Evolutionary conservation across 495 filamentous ascomycete genomes (phyloP).

Genomic region (Hypoxylon perforatum): DNA sequence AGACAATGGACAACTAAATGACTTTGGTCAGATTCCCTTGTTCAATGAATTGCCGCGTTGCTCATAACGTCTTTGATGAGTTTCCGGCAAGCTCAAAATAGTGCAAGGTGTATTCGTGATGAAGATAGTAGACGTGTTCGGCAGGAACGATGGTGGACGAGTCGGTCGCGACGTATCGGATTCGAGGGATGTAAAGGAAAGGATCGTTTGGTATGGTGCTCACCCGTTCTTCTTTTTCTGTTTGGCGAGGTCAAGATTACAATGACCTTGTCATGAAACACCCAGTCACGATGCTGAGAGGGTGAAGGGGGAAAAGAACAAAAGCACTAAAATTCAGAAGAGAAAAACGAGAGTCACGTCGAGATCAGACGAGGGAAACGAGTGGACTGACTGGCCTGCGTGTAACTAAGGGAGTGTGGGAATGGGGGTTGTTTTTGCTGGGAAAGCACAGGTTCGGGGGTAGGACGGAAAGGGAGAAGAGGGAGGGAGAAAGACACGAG

Average conservation of each 20-base stretch:
- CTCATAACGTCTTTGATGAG: conserved; percentile 9
- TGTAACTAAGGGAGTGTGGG: conserved; percentile 41
- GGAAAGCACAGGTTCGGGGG: conserved; percentile 35
- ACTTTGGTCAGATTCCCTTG: conserved; percentile 29
- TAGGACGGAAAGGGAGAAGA: conserved; percentile 33
- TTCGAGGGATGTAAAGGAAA: conserved; percentile 14
- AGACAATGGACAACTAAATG: conserved; percentile 37
- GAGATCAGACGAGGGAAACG: conserved; percentile 46
- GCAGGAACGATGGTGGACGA: neutral
- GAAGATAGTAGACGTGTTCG: neutral
- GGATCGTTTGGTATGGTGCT: neutral
- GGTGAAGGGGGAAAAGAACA: conserved; percentile 24
- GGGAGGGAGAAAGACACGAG: conserved; percentile 32
- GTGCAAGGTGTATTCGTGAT: conserved; percentile 3
- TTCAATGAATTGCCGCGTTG: conserved; percentile 7
- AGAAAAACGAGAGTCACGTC: conserved; percentile 45
- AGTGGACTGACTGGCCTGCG: conserved; percentile 46
- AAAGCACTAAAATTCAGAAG: conserved; percentile 36
- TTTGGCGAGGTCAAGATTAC: conserved; percentile 45
- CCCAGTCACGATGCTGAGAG: conserved; percentile 26
- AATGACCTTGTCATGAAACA: conserved; percentile 28
- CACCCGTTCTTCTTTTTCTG: conserved; percentile 41
- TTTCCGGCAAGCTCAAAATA: neutral
- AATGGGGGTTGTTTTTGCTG: conserved; percentile 43
- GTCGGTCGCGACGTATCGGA: conserved; percentile 8